A percentile compares a stretch with the other conserved stretches of the same genome.
These are phyloP conservation scores for Fusarium chaquense DNA, from an alignment of 2,329 filamentous ascomycete genomes.

Conservation along the genomic window DNA sequence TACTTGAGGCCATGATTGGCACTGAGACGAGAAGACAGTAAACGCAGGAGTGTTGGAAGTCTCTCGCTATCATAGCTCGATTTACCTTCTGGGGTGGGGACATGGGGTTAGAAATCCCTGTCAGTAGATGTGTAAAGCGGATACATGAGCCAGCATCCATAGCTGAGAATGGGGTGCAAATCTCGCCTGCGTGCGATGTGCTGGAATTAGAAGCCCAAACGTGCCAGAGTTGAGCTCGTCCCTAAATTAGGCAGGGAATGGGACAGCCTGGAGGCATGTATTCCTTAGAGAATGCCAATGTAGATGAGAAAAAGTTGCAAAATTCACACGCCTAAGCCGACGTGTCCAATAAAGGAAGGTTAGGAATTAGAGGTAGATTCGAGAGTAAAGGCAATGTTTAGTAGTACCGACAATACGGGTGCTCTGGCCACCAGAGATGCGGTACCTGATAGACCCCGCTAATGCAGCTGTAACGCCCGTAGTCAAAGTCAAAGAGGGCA, in stretches of 20 bases:
- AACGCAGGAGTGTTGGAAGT: background rate
- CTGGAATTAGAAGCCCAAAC: conserved; percentile 39
- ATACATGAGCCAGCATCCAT: conserved; percentile 31
- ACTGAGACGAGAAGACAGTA: background rate
- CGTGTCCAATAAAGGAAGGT: background rate
- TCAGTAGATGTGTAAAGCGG: conserved; percentile 40
- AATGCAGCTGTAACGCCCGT: conserved; percentile 27
- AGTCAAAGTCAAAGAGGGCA: conserved; percentile 22
- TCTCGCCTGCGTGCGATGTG: conserved; percentile 43
- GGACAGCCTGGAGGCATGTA: conserved; percentile 1
- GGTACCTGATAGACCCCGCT: conserved; percentile 32
- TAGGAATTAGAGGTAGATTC: conserved; percentile 2
- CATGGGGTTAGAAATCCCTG: conserved; percentile 32
- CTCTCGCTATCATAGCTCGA: conserved; percentile 25
- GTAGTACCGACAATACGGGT: conserved; percentile 5
- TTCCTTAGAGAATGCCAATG: background rate
- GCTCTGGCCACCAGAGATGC: conserved; percentile 12
- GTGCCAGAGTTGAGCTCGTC: conserved; percentile 14
- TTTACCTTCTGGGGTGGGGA: conserved; percentile 16
- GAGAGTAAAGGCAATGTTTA: conserved; percentile 1
- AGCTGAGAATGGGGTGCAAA: conserved; percentile 42
- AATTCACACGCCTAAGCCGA: background rate
- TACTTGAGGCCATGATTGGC: conserved; percentile 19
- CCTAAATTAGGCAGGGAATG: conserved; percentile 28
- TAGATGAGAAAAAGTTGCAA: background rate